Percentiles rank a stretch among this genome's conserved stretches.
phyloP scores from a whole-genome alignment of 805 yeast genomes.

The Nakazawaea laoshanensis region DNA sequence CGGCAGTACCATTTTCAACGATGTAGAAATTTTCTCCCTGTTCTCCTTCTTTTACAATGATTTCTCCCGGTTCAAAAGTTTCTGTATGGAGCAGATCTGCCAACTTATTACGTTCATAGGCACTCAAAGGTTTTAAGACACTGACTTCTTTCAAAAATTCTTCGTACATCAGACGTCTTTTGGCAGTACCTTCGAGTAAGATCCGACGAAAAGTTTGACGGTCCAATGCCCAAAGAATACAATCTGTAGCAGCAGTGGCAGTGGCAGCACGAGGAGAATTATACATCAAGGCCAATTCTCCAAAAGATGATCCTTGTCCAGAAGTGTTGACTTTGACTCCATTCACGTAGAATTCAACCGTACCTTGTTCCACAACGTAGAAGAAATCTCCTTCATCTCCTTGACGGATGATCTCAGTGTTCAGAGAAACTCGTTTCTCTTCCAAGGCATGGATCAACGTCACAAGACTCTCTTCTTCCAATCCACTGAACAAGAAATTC shows the following conservation, averaged over 20 bases:
- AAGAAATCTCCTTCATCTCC: constrained; percentile 95
- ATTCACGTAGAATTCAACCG: constrained; percentile 73
- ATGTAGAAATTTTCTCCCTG: constrained; percentile 68
- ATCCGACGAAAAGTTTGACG: constrained; percentile 89
- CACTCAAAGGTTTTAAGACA: constrained; percentile 61
- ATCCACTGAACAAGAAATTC: constrained; percentile 77
- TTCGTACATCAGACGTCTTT: constrained; percentile 86
- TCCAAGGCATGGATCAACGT: constrained; percentile 80
- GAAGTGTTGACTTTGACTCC: constrained; percentile 62
- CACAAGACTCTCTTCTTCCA: constrained; percentile 69
- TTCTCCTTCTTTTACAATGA: constrained; percentile 82
- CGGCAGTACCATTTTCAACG: constrained; percentile 76
- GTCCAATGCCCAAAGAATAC: constrained; percentile 87
- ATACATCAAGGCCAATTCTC: constrained; percentile 96
- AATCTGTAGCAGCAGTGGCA: constrained; percentile 62
- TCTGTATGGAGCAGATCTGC: constrained; percentile 92
- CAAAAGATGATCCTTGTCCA: constrained; percentile 88
- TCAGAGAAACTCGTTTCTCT: constrained; percentile 54
- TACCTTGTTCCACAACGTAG: constrained; percentile 78
- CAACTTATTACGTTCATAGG: constrained; percentile 79
- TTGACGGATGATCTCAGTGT: constrained; percentile 67
- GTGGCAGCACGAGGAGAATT: constrained; percentile 98
- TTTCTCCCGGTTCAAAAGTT: constrained; percentile 58
- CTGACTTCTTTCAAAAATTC: constrained; percentile 82
- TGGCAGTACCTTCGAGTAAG: constrained; percentile 81